Base-by-base conservation (phyloP, 2,329 filamentous ascomycete species). In the Fusarium guadeloupense region DNA sequence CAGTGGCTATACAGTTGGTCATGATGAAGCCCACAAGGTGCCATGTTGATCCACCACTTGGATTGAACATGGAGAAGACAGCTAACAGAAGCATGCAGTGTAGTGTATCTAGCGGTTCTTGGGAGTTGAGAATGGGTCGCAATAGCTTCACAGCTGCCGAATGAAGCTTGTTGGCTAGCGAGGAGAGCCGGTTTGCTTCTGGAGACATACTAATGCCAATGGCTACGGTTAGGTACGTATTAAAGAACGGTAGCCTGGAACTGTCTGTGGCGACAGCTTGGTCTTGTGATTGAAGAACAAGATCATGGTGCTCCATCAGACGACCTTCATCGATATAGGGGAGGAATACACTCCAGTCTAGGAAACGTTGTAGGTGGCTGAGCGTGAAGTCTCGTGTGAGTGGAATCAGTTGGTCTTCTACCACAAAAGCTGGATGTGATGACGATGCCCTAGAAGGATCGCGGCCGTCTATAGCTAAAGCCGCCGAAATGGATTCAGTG, bases 31-130 rank as follows among this genome's bases (percentile, higher is more conserved):
- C 59, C 45, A 58, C 38, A 0, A 62, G 38, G 4, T 62, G 57
- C 59, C 59, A 62, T 0, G 45, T 44, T 1, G 45, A 62, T 7
- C 59, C 59, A 17, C 59, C 59, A 0, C 33, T 14, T 0, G 59
- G 28, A n/a, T 16, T 48, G 4, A 61, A 53, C 51, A 62, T 44
- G 0, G 59, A 62, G 14, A 57, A 62, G 0, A 30, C 28, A 0
- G 43, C 57, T 7, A 62, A 10, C 0, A 62, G 2, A 13, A 62
- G 45, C 51, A 61, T 62, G 4, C 57, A 62, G 8, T 62, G 57
- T 1, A 62, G 2, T 0, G 59, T 33, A 3, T 62, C 57, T 0
- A 53, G 30, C 4, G 57, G 51, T 6, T 57, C 57, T 5, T 62
- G 57, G 0, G 45, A 53, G 2, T 43, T 19, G 4, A 62, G 30